These are phyloP conservation scores for Teunomyces kruisii DNA, from an alignment of 805 yeast genomes.

Conservation along the genomic window DNA sequence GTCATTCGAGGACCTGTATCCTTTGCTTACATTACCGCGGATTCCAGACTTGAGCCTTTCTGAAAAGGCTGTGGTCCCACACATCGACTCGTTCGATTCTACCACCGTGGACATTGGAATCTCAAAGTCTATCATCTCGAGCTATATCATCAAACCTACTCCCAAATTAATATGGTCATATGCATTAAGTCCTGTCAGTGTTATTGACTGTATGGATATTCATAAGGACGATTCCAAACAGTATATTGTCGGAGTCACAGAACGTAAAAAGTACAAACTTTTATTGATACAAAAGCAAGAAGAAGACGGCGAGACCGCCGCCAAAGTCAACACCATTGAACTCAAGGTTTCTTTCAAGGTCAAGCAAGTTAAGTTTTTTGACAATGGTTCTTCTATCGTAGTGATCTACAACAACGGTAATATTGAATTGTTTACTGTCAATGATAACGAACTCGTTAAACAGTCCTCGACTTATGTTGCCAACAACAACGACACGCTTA, in stretches of 20 bases:
- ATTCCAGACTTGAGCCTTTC: constrained; percentile 27
- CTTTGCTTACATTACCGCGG: constrained; percentile 33
- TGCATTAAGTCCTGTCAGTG: constrained; percentile 49
- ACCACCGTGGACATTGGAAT: constrained; percentile 50
- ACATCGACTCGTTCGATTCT: constrained; percentile 20
- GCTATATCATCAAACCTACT: constrained; percentile 52
- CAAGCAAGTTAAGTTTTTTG: constrained; percentile 9
- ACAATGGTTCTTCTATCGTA: constrained; percentile 8
- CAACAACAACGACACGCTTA: constrained; percentile 23
- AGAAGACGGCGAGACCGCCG: constrained; percentile 6
- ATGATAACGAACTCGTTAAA: background rate
- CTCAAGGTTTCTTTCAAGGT: constrained; percentile 6
- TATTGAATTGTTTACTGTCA: constrained; percentile 16
- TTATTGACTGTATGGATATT: constrained; percentile 44
- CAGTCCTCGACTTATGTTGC: background rate
- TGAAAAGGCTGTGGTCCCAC: constrained; percentile 24
- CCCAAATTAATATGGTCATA: constrained; percentile 59
- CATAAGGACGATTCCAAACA: constrained; percentile 14
- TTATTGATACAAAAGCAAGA: constrained; percentile 18
- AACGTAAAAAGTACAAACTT: constrained; percentile 29
- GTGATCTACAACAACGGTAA: constrained; percentile 30
- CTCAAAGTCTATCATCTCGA: constrained; percentile 52
- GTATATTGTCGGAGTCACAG: constrained; percentile 42
- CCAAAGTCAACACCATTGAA: constrained; percentile 9
- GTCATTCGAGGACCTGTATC: constrained; percentile 28